Evolutionary conservation across 2,329 filamentous ascomycete genomes (phyloP), one percentile per base, ranked within the genome.

Genomic region (Monilinia fructicola): DNA sequence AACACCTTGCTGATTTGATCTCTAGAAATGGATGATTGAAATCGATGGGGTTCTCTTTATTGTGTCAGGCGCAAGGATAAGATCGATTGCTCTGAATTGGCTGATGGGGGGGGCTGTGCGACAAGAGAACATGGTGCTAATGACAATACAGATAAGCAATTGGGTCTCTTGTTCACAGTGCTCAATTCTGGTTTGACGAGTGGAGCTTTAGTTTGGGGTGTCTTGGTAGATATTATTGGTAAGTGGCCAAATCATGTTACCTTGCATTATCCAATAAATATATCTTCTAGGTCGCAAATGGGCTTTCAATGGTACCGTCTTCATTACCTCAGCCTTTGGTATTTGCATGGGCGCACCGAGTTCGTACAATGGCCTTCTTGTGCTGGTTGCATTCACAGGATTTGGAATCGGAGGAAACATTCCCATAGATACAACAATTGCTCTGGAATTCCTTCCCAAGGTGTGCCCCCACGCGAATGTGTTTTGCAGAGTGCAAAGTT

Each of bases 381-480:
- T 31, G 65, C 69, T 73, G 18, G 68, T 68, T 4, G 68, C 69
- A n/a, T 53, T 65, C 53, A 69, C 67, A n/a, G 69, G 70, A 21
- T 71, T 74, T 65, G 73, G 73, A 7, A 68, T 74, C 28, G 72
- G 73, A 59, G 73, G 72, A 31, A 74, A 74, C 23, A 73, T 74
- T 40, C 73, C 73, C 16, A 74, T 74, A 44, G 72, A 74, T 55
- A 71, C 73, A n/a, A 74, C 72, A 6, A 74, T 74, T 52, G 69
- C 66, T 38, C 68, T 74, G 0, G 73, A 74, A 55, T 73, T 74
- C 44, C 60, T 74, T n/a, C 73, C 73, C 2, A 68, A 70, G 54
- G 70, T 71, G 68, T 11, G 53, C 23, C 52, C 58, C 18, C 16
- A 55, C 48, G 23, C 26, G 26, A 62, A 35, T 38, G 12, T 44